phyloP scores from a whole-genome alignment of 257 asterid species.

The Rauvolfia tetraphylla region DNA sequence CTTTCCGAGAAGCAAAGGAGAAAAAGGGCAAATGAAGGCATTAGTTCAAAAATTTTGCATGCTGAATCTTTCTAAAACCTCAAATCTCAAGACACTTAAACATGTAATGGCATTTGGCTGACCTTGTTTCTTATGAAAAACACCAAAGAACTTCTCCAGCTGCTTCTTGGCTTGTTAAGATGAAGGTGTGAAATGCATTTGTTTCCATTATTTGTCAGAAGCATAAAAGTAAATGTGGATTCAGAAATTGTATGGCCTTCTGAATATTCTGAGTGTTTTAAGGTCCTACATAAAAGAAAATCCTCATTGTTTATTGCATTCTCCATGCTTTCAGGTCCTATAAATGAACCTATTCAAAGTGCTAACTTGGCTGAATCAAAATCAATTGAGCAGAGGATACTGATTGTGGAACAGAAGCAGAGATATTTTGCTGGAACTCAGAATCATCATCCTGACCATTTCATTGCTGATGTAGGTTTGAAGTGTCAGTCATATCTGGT shows the following conservation, averaged over 20 bases:
- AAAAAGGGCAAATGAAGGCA: neutral
- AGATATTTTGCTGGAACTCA: constrained; percentile 34
- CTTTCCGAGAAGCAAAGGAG: neutral
- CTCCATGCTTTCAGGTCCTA: constrained; percentile 91
- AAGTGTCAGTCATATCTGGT: constrained; percentile 9
- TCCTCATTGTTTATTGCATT: constrained; percentile 51
- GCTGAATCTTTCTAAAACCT: neutral
- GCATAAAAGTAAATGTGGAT: neutral
- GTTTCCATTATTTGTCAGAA: neutral
- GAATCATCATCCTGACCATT: constrained; percentile 45
- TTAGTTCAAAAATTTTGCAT: neutral
- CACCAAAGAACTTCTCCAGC: neutral
- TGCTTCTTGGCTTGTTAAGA: no score
- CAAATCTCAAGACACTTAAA: neutral
- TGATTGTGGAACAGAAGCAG: constrained; percentile 31
- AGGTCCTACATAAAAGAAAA: neutral
- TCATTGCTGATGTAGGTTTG: constrained; percentile 41
- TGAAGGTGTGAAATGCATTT: neutral
- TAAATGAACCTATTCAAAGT: constrained; percentile 52
- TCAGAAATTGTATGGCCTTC: neutral
- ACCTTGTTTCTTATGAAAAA: neutral
- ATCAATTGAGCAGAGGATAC: constrained; percentile 44
- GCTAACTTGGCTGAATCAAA: constrained; percentile 45
- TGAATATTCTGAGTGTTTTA: neutral
- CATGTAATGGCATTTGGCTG: neutral